Evolutionary conservation across 441 rosid genomes (phyloP), one percentile per base, ranked within the genome.

Genomic region (Hypseocharis bilobata): DNA sequence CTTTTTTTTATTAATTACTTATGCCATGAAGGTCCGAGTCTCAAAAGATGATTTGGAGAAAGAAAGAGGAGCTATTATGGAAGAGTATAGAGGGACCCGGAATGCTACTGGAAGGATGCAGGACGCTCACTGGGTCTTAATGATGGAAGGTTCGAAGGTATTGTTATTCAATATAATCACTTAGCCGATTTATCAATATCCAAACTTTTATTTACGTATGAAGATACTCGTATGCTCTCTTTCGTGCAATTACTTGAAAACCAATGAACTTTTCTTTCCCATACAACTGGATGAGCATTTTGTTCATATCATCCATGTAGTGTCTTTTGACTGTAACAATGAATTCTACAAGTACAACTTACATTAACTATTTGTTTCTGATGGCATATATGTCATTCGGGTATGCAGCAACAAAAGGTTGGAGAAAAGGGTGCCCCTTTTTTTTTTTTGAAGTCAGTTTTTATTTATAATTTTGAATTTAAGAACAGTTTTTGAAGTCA

Each of bases 141-240:
- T 89, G 87, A 85, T 88, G 93, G 86, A 88, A 75, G 92, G 96
- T 71, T 88, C 96, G 27, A 92, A 92, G 92, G 98, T 92, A 36
- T 56, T 47, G 13, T 14, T 66, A n/a, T 19, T 65, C 20, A 20
- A n/a, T 38, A 1, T 22, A 29, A 26, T 11, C 44, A 38, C 44
- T 7, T 20, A 0, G 22, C 36, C 3, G 19, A 34, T 55, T 32
- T 19, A 6, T 1, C 34, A 47, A 10, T 54, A 38, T 36, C 40
- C 63, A 30, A 34, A 34, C n/a, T 1, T 52, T 27, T 51, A 27
- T 36, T 67, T 52, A 19, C 8, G 1, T 60, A 16, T 28, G 17
- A n/a, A 66, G 14, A 27, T 11, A 40, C 23, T 60, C 7, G n/a
- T 4, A 52, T 56, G 32, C 23, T 13, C 26, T 38, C 36, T 56